Base-by-base conservation (phyloP, 2,329 filamentous ascomycete species). In the Alternaria novae-zelandiae region DNA sequence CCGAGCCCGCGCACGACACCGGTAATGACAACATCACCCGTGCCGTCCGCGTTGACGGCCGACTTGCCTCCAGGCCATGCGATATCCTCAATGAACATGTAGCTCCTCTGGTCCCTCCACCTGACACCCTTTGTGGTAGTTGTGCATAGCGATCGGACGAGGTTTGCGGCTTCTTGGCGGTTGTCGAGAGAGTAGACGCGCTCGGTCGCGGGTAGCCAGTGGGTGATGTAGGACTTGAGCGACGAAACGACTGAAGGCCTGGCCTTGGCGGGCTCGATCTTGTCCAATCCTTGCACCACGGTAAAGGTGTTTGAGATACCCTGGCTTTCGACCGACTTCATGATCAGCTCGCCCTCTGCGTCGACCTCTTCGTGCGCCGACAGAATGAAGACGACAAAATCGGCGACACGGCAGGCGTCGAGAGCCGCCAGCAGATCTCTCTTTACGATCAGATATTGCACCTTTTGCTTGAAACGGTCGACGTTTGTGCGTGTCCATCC, bases 51-150 rank as follows among this genome's bases (percentile, higher is more conserved):
- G 5, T 82, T 84, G 26, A 72, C 64, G 4, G 73, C 72, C 10
- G 77, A 74, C 63, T 81, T 81, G 15, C 76, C 78, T 21, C 87
- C 85, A 11, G 88, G 86, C 86, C 94, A 97, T 70, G 87, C 82
- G 57, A 97, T 84, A 26, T 94, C 87, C 69, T 99, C 96, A 5
- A 95, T 88, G 61, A 97, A 83, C 90, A 99, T 93, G 92, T 96
- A 99, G 73, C 94, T 97, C 70, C 96, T 88, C 69, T 97, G 93
- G 56, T 99, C 96, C 72, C 96, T 89, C 96, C 96, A 99, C 67
- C 90, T 85, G n/a, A 99, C 88, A 1, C 96, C 96, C 82, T 97
- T 98, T 11, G 96, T 95, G 46, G 91, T 94, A 36, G 91, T 93
- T 68, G 90, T 97, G 84, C 96, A 99, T 15, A 99, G 83, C 26